phyloP scores from a whole-genome alignment of 1,284 basidiomycete species.

The Melampsora americana region DNA sequence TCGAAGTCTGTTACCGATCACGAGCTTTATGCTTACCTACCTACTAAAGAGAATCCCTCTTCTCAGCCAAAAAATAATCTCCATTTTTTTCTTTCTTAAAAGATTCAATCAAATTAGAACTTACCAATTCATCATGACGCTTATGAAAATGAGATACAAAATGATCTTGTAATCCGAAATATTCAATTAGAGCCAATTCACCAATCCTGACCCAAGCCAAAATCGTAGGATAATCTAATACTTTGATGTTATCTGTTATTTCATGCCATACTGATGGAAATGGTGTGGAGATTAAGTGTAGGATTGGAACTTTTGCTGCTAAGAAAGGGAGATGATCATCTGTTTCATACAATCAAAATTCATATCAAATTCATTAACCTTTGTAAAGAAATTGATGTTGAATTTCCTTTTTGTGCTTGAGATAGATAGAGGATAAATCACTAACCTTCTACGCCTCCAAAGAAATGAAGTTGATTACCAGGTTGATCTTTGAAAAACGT shows the following conservation, averaged over 20 bases:
- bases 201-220: constrained; percentile 84
- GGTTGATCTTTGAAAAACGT: constrained; percentile 6
- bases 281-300: constrained; percentile 85
- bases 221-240: constrained; percentile 80
- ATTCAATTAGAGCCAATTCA: constrained; percentile 83
- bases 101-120: no score
- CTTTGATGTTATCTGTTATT: constrained; percentile 74
- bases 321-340: constrained; percentile 96
- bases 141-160: neutral
- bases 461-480: neutral
- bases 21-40: no score
- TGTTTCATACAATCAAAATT: no score
- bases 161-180: constrained; percentile 64
- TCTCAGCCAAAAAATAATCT: no score
- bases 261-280: constrained; percentile 93
- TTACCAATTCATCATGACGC: no score
- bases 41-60: no score
- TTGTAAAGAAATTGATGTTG: no score
- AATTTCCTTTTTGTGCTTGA: no score
- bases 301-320: constrained; percentile 72
- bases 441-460: constrained; percentile 16
- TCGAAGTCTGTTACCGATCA: no score
- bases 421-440: no score
- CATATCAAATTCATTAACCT: no score
- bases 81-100: no score